phyloP scores from a whole-genome alignment of 1,139 yeast genomes.

The Hyphopichia wangnamkhiaoensis region DNA sequence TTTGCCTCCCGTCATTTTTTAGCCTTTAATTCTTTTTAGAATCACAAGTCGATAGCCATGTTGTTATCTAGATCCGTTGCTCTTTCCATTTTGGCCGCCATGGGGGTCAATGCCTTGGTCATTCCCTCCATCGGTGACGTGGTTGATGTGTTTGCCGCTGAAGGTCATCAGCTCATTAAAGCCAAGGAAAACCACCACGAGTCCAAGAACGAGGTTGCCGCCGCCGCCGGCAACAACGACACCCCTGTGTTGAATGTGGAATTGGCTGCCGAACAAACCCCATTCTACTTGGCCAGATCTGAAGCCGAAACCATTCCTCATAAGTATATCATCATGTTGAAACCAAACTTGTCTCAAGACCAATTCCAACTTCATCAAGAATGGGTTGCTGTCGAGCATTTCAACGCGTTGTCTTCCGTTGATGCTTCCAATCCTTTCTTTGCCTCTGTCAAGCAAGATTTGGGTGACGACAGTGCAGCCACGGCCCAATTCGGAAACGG shows the following conservation, averaged over 20 bases:
- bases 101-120: conserved; percentile 65
- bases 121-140: conserved; percentile 55
- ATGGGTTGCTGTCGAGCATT: conserved; percentile 56
- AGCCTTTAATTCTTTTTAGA: no score
- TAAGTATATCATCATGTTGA: conserved; percentile 76
- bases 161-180: conserved; percentile 12
- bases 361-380: conserved; percentile 62
- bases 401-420: conserved; percentile 28
- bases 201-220: conserved; percentile 7
- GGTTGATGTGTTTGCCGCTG: conserved; percentile 37
- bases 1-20: no score
- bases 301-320: conserved; percentile 62
- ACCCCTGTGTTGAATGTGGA: neutral
- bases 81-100: conserved; percentile 54
- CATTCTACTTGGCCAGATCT: conserved; percentile 40
- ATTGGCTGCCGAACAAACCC: conserved; percentile 32
- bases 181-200: conserved; percentile 5
- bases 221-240: conserved; percentile 6
- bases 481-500: conserved; percentile 27
- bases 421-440: conserved; percentile 40
- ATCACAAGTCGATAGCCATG: no score
- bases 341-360: conserved; percentile 54
- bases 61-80: conserved; percentile 52
- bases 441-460: conserved; percentile 32
- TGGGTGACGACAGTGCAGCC: conserved; percentile 11